A percentile compares a stretch with the other conserved stretches of the same genome.
Conservation (phyloP, 176 grass and related monocot genomes). For the Aechmea fasciata region DNA sequence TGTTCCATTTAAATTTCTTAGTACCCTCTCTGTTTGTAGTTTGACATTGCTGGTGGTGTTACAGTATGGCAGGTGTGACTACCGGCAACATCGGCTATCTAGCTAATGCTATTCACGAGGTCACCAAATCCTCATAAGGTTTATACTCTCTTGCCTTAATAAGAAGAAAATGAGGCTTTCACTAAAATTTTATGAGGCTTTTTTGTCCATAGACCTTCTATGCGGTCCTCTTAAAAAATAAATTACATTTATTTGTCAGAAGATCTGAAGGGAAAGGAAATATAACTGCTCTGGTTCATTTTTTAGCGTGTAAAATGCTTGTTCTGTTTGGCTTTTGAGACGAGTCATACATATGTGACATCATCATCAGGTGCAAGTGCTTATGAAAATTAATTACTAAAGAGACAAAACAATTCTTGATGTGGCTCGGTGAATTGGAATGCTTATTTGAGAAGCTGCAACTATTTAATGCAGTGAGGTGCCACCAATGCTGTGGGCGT, state of each 20-base stretch:
- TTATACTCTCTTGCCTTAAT: neutral
- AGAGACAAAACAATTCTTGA: neutral
- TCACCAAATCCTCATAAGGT: slow-evolving; percentile 48
- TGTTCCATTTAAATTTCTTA: neutral
- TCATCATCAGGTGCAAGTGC: neutral
- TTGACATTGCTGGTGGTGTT: slow-evolving; percentile 2
- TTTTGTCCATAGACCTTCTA: neutral
- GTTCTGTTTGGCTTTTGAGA: neutral
- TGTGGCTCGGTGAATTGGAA: neutral
- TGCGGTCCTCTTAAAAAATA: slow-evolving; percentile 2
- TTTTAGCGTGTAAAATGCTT: slow-evolving; percentile 1
- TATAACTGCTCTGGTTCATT: neutral
- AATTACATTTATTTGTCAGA: slow-evolving; percentile 7
- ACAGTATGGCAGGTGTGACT: slow-evolving; percentile 92
- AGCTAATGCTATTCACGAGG: slow-evolving; percentile 86
- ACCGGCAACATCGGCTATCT: slow-evolving; percentile 60
- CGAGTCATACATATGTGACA: neutral
- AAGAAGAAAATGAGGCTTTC: slow-evolving; percentile 17
- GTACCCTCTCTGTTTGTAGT: neutral
- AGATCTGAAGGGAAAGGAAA: neutral
- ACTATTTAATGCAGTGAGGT: too few species aligned
- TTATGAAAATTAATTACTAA: neutral
- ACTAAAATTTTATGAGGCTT: neutral
- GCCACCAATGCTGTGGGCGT: neutral
- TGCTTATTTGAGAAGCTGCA: neutral